Conservation (phyloP, 805 yeast genomes). For the Wickerhamomyces alni region DNA sequence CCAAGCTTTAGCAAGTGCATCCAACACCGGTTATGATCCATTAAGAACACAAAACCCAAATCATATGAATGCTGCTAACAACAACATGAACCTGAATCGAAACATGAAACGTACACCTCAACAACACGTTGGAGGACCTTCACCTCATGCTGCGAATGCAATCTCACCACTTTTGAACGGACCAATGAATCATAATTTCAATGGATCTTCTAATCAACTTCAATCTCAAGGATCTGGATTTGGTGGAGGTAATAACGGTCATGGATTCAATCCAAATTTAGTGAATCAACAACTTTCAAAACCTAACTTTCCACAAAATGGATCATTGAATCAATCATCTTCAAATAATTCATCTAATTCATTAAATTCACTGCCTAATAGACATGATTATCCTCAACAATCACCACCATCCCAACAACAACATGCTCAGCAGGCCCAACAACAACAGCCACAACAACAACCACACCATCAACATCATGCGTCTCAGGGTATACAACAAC, state of each 20-base stretch:
- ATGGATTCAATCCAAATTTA: not conserved
- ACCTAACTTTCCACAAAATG: not conserved
- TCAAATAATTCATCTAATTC: conserved; percentile 2
- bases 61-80: conserved; percentile 6
- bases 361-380: not conserved
- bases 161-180: not conserved
- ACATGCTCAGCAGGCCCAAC: not conserved
- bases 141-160: not conserved
- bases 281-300: conserved; percentile 1
- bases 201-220: not conserved
- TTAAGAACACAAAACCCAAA: conserved; percentile 4
- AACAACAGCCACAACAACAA: not conserved
- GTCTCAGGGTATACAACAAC: not conserved
- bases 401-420: not conserved
- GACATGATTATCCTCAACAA: not conserved
- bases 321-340: no score
- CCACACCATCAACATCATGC: not conserved
- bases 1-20: conserved; percentile 14
- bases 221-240: not conserved
- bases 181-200: not conserved
- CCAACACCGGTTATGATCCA: conserved; percentile 7
- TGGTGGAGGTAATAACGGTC: conserved; percentile 1
- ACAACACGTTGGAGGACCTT: conserved; percentile 2
- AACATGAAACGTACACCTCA: conserved; percentile 1
- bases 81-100: no score